Evolutionary conservation across 768 basidiomycete genomes (phyloP), one percentile per base, ranked within the genome.

Genomic region (Phylloporus sp.): DNA sequence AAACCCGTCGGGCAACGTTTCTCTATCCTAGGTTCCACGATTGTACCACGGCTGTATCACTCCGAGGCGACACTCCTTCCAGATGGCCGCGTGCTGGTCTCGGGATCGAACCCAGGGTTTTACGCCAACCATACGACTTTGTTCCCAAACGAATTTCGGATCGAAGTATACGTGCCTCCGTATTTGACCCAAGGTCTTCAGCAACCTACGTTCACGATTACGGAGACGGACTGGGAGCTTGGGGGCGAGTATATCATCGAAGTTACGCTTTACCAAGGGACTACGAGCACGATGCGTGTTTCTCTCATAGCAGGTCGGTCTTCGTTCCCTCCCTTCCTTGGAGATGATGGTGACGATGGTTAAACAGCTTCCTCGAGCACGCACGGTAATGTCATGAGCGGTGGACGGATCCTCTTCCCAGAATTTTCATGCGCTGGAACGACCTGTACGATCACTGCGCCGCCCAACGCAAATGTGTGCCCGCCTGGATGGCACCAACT

Each of bases 401-500:
- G 85, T 1, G 78, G 79, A 2, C 76, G 86, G 47, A 82, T 80
- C 1, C 70, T 91, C 59, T 89, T 90, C 74, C 86, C 91, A 4
- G 77, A 75, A 13, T 86, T 92, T 64, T 73, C 78, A 6, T 87
- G 83, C 64, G 59, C 76, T 1, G 89, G 85, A 13, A 84, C 78
- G 44, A 81, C 79, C 1, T 86, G 94, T 60, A 85, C 84, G 6
- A 85, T 97, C 59, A 80, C 80, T 4, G 85, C 88, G 0, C 90
- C 39, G 5, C 39, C 39, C 12, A 40, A 40, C 24, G 39, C 39
- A 9, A 71, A 72, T 55, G 72, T 91, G 9, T 80, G 79, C n/a
- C 88, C 89, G n/a, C 89, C 88, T 0, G 85, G 82, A 6, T 91
- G 88, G 84, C 80, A 84, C 49, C 84, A 86, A 63, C 60, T 91